Conservation (phyloP, 2,329 filamentous ascomycete genomes). For the Gaeumannomyces sp. region DNA sequence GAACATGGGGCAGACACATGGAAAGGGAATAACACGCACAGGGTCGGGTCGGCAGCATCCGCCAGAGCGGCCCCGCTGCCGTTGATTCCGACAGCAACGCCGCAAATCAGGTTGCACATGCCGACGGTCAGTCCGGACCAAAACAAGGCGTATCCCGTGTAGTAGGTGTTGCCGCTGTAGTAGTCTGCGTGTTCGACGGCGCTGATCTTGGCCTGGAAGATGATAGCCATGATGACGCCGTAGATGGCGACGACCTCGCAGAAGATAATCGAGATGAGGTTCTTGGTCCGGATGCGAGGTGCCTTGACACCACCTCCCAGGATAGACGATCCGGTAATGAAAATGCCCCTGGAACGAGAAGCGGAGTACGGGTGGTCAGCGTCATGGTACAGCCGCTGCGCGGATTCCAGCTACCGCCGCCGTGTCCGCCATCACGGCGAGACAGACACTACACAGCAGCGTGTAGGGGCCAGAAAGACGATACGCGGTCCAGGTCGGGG, state of each 20-base stretch:
- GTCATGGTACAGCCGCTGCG: neutral
- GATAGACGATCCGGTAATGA: conserved; percentile 96
- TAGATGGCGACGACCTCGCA: conserved; percentile 99
- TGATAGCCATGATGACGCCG: conserved; percentile 99
- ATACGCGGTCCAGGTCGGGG: no score
- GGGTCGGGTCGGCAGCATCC: conserved; percentile 83
- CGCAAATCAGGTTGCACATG: conserved; percentile 91
- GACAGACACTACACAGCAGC: neutral
- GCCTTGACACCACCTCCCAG: conserved; percentile 94
- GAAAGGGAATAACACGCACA: conserved; percentile 54
- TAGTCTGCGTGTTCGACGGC: conserved; percentile 57
- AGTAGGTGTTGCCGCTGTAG: conserved; percentile 75
- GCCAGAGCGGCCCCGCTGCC: conserved; percentile 93
- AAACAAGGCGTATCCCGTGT: conserved; percentile 92
- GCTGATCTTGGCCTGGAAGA: conserved; percentile 86
- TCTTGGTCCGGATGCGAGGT: conserved; percentile 97
- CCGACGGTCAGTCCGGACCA: conserved; percentile 94
- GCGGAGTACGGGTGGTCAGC: neutral
- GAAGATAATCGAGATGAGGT: conserved; percentile 99
- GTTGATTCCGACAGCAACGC: conserved; percentile 95
- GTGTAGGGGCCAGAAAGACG: no score
- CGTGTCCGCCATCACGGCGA: neutral
- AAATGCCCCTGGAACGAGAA: conserved; percentile 73
- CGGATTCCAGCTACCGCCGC: neutral
- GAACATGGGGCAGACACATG: neutral